Conservation (phyloP, 2,329 filamentous ascomycete species). For the Clarireedia homoeocarpa region DNA sequence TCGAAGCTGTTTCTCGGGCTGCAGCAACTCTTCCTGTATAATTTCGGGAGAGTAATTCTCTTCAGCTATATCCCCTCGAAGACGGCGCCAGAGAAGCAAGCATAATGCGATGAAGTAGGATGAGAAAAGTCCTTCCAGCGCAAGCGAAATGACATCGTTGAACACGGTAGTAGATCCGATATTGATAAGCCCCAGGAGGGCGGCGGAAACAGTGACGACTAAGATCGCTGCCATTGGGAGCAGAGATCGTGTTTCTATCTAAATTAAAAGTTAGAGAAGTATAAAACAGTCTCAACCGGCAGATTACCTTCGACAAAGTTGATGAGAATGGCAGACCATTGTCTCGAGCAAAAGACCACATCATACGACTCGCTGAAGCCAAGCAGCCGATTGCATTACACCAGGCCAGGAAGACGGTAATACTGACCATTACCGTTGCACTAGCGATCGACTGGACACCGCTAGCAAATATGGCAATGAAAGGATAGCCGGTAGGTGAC, state of each 20-base stretch:
- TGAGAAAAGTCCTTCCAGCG: constrained; percentile 38
- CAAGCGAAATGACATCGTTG: constrained; percentile 43
- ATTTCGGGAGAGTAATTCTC: not conserved
- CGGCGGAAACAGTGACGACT: not conserved
- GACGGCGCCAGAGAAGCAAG: not conserved
- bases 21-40: not conserved
- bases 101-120: constrained; percentile 24
- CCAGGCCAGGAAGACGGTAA: not conserved
- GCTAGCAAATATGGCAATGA: not conserved
- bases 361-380: constrained; percentile 29
- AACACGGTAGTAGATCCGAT: constrained; percentile 42
- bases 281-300: not conserved
- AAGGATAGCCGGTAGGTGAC: constrained; percentile 30
- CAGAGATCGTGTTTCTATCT: too few species aligned
- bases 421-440: not conserved
- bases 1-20: not conserved
- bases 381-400: constrained; percentile 12
- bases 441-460: not conserved
- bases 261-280: too few species aligned
- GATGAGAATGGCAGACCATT: constrained; percentile 32
- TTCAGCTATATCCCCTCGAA: constrained; percentile 1
- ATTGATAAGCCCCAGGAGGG: constrained; percentile 33
- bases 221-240: not conserved
- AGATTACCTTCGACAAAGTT: constrained; percentile 5
- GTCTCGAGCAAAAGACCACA: constrained; percentile 37